Evolutionary conservation across 2,329 filamentous ascomycete genomes (phyloP), one percentile per base, ranked within the genome.

Genomic region (Dendryphion nanum): DNA sequence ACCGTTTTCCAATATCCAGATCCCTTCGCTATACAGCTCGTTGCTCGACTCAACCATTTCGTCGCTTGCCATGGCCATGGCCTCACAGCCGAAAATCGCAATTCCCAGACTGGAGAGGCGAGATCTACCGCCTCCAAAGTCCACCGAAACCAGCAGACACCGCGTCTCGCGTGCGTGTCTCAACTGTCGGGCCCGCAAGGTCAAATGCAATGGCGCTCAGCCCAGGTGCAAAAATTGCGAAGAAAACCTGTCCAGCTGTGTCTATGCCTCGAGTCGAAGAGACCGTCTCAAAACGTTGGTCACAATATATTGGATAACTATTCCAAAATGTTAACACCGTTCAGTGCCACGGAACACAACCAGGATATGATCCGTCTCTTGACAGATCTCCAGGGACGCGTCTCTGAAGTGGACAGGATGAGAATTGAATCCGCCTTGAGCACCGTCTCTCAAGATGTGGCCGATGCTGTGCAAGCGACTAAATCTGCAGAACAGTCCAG

Each of bases 261-360:
- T 55, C 17, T 68, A 69, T 48, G 44, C 47, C 10, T 55, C 57
- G 19, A 59, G 50, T 16, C 62, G 64, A 30, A 59, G 61, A 35
- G 63, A 68, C 37, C 41, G 53, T 3, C 44, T 62, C 18, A 66
- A 60, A 41, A 57, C 53, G 59, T 66, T 45, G 40, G 55, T 55
- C 28, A 12, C 7, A 30, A 8, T 30, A 10, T 10, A 10, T 17
- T 30, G 8, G 8, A 10, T 16, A 15, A 30, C 29, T 30, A 16
- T 12, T n/a, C n/a, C n/a, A n/a, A n/a, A n/a, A n/a, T n/a, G n/a
- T 50, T 50, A 19, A 47, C 31, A 29, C 16, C 18, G 17, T 7
- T 21, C 20, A 61, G 58, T n/a, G 54, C 53, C 7, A 57, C 53
- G 2, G 43, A 52, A 16, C 50, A 55, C 10, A 58, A 59, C 24